Conservation (phyloP, 495 filamentous ascomycete genomes). For the Aspergillus kassunensis region DNA sequence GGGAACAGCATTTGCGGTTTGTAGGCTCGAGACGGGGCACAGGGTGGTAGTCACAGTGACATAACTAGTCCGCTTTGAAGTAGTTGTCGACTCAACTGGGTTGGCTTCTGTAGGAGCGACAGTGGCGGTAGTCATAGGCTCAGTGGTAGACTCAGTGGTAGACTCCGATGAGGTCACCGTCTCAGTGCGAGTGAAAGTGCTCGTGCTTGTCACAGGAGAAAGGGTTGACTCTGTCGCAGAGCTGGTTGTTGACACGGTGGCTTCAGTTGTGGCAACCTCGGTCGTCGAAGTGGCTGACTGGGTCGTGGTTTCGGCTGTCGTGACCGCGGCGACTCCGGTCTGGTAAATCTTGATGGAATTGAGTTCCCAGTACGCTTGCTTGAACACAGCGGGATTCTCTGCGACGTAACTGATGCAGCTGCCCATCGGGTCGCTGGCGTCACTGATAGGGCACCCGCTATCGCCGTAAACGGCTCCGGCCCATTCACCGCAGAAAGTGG, state of each 20-base stretch:
- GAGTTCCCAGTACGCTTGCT: conserved; percentile 67
- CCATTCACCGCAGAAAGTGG: conserved; percentile 87
- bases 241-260: not conserved
- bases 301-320: not conserved
- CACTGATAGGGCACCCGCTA: conserved; percentile 37
- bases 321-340: conserved; percentile 15
- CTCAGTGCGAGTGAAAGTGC: not conserved
- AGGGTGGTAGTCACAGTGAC: conserved; percentile 17
- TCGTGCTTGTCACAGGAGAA: not conserved
- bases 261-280: not conserved
- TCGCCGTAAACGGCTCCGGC: conserved; percentile 58
- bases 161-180: not conserved
- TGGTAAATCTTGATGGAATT: conserved; percentile 66
- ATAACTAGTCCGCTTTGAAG: conserved; percentile 12
- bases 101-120: not conserved
- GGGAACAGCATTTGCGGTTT: not conserved
- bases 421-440: conserved; percentile 30
- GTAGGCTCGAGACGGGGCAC: conserved; percentile 4
- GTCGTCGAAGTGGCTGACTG: not conserved
- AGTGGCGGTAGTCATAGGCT: not conserved
- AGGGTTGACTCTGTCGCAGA: not conserved
- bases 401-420: conserved; percentile 65
- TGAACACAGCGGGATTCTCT: conserved; percentile 55
- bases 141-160: not conserved
- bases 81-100: not conserved